Base-by-base conservation (phyloP, 805 yeast species). In the Ogataea degrootiae region DNA sequence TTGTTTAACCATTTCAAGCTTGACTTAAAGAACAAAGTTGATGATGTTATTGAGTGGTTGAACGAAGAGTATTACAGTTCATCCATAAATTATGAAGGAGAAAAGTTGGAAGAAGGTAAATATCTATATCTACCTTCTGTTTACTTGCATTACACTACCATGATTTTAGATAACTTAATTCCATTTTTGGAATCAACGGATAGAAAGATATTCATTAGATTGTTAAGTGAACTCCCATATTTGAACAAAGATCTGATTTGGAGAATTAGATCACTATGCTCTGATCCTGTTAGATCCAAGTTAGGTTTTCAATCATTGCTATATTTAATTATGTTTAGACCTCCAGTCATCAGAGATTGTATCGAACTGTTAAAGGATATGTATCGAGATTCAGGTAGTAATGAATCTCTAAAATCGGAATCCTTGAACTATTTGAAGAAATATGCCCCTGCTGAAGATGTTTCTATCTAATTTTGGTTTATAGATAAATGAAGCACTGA, bases 41-140 rank as follows among this genome's bases (percentile, higher is more conserved):
- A 87, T 49, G 67, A 84, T 34, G 82, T 89, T 17, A 81, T 92
- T 36, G 90, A 86, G 52, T 94, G 99, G 99, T 69, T 94, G 46
- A 91, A 86, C 58, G 99, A 94, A 67, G 99, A 94, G 65, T 94
- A 97, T 43, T 64, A 60, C 46, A 46, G 95, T 83, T 80, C 67
- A 72, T 79, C 42, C 87, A 83, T 59, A 49, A 49, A 54, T 7
- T 56, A 50, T 22, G 54, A 55, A 16, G 55, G 49, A 26, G 54
- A 51, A 34, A 54, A 56, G 41, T 44, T 48, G 34, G 49, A 57
- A 43, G 37, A 45, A 36, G 45, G 17, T 45, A 44, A 23, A 53
- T 45, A 41, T 54, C 4, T 54, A n/a, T 45, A 41, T 54, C 17
- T 54, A n/a, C 52, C 49, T 6, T 52, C 61, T 26, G 64, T 57